Evolutionary conservation across 140 eudicot genomes (phyloP).

Genomic region (Stevia rebaudiana): DNA sequence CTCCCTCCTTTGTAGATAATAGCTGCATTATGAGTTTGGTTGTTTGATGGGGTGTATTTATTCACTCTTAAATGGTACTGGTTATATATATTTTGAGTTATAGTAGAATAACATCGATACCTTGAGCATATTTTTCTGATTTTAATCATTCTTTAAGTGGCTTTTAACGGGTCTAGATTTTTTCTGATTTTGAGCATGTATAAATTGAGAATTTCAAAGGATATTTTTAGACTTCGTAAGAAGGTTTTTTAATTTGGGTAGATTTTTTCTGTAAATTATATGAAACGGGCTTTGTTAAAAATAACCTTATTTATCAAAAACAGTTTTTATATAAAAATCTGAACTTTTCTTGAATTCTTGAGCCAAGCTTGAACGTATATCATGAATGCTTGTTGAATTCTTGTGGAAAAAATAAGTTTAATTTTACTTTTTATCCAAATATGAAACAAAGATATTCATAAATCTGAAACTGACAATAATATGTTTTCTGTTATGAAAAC

Average conservation of each 20-base stretch:
- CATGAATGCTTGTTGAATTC: not conserved
- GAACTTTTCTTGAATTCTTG: not conserved
- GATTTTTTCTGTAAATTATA: not conserved
- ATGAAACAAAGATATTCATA: not conserved
- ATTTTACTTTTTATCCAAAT: too few relatives aligned
- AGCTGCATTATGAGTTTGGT: not conserved
- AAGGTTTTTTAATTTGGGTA: not conserved
- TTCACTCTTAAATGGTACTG: not conserved
- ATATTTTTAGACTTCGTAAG: not conserved
- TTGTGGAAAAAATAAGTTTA: not conserved
- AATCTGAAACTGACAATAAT: not conserved
- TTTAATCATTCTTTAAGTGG: not conserved
- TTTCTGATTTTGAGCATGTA: not conserved
- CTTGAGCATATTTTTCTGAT: not conserved
- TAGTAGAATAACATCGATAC: not conserved
- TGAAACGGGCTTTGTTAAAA: not conserved
- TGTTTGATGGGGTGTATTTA: not conserved
- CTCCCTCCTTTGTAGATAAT: slow-evolving; percentile 2
- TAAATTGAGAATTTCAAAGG: not conserved
- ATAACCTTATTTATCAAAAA: not conserved
- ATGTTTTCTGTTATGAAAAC: not conserved
- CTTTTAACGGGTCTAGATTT: not conserved
- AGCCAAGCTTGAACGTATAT: too few relatives aligned
- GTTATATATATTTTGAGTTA: not conserved
- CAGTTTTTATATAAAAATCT: not conserved